Conservation (phyloP, 208 protist species). For the Angomonas ambiguus region DNA sequence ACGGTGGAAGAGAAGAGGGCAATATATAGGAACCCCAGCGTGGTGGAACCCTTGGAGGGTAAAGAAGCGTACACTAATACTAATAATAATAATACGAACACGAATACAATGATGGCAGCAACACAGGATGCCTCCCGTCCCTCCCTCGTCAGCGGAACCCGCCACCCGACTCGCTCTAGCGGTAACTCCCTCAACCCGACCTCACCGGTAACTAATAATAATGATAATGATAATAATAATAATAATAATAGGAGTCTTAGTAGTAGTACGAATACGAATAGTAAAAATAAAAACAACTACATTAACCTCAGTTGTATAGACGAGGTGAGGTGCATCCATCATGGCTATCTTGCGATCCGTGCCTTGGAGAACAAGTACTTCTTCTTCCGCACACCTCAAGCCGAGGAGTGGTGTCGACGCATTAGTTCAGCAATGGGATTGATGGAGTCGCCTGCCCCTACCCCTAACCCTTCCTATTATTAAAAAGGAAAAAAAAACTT, state of each 20-base stretch:
- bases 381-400: slow-evolving; percentile 27
- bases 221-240: background rate
- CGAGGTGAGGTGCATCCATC: slow-evolving; percentile 15
- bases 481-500: background rate
- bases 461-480: background rate
- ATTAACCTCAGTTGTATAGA: slow-evolving; percentile 20
- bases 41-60: too few species aligned
- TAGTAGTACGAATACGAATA: too few species aligned
- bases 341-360: slow-evolving; percentile 21
- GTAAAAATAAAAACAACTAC: background rate
- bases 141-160: background rate
- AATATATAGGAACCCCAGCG: too few species aligned
- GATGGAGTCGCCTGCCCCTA: too few species aligned
- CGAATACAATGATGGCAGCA: too few species aligned
- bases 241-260: too few species aligned
- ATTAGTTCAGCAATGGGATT: slow-evolving; percentile 19
- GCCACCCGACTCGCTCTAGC: background rate
- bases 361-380: slow-evolving; percentile 14
- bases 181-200: background rate
- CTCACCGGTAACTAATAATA: background rate
- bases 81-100: too few species aligned
- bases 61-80: too few species aligned
- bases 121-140: too few species aligned
- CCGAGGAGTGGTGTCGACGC: slow-evolving; percentile 16
- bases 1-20: background rate